Evolutionary conservation across 441 rosid genomes (phyloP), one percentile per base, ranked within the genome.

Genomic region (Arabidopsis hybrid): DNA sequence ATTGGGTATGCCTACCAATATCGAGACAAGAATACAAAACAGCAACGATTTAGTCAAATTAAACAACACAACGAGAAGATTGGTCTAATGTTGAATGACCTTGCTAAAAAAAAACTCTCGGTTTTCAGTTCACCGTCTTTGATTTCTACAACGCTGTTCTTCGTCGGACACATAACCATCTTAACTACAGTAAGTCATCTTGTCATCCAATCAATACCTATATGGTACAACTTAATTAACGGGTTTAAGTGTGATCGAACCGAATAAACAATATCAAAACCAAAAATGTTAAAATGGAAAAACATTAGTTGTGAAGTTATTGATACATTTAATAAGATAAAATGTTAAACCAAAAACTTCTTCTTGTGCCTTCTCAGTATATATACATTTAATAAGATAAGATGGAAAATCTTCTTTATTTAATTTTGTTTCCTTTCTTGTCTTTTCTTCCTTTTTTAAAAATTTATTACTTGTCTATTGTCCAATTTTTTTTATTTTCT

Each of bases 41-140:
- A n/a, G 61, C 55, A 72, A 58, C 32, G 21, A 39, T 7, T 32
- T 79, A 14, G 76, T 80, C 8, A n/a, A n/a, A n/a, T n/a, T n/a
- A 67, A 6, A 47, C 57, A 66, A 42, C 85, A 82, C 76, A 82
- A 80, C 60, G 67, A 26, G n/a, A 61, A 69, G 26, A 34, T 75
- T 13, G 68, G 63, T 52, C 74, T 63, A 3, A 75, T 69, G n/a
- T 35, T 75, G 14, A 45, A 68, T 35, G 51, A 68, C 13, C 55
- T 69, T 57, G 69, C 69, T 2, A 40, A 26, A 39, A 26, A 39
- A 49, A 8, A 6, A 17, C 10, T 2, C 47, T 45, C 11, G 5
- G 7, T 13, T 75, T 75, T 63, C 68, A 61, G 0, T 75, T 67
- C 65, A 75, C 74, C 26, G 40, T 61, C 31, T 68, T 75, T 18